Percentiles rank a stretch among this genome's conserved stretches.
phyloP scores from a whole-genome alignment of 2,329 filamentous ascomycete genomes.

The Paecilomyces sp. region DNA sequence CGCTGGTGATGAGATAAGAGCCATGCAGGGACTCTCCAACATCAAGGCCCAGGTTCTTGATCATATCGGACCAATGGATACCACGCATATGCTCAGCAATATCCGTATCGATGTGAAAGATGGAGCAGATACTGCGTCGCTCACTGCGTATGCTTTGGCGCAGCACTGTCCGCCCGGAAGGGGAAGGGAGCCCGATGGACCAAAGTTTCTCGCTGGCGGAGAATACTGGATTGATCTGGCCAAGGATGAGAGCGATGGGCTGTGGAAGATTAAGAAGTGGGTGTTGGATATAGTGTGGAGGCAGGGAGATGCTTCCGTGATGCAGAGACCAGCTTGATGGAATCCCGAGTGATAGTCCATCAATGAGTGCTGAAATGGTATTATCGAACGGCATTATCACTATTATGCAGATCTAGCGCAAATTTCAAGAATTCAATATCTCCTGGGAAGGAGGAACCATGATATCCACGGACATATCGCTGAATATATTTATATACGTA shows the following conservation, averaged over 20 bases:
- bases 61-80: constrained; percentile 15
- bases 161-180: constrained; percentile 21
- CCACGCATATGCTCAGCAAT: constrained; percentile 25
- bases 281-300: constrained; percentile 20
- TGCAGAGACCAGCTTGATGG: not conserved
- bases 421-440: not conserved
- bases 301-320: constrained; percentile 2
- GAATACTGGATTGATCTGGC: constrained; percentile 24
- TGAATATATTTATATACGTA: not conserved
- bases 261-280: constrained; percentile 28
- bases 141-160: constrained; percentile 17
- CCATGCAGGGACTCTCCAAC: constrained; percentile 2
- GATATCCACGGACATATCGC: not conserved
- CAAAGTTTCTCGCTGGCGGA: constrained; percentile 16
- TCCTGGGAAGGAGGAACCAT: constrained; percentile 1
- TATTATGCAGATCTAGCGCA: not conserved
- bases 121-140: constrained; percentile 15
- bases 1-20: not conserved
- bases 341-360: not conserved
- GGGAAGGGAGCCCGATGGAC: constrained; percentile 16
- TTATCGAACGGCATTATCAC: not conserved
- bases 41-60: constrained; percentile 10
- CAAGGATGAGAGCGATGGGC: constrained; percentile 16
- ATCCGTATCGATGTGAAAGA: constrained; percentile 19
- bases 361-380: not conserved